Evolutionary conservation across 495 filamentous ascomycete species (phyloP).

Genomic region (Aspergillus taichungensis): DNA sequence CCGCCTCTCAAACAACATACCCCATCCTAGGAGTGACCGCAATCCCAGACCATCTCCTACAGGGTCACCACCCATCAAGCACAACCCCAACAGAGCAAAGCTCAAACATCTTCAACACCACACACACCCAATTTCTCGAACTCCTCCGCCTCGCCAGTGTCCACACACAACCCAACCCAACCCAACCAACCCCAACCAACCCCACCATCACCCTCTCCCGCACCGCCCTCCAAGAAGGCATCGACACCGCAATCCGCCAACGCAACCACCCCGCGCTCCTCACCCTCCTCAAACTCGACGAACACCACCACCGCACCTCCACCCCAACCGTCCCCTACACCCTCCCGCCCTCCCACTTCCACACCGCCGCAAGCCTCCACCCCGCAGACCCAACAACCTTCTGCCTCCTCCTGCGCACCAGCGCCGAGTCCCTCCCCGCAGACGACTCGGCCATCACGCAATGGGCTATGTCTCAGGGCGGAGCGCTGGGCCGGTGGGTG

Average conservation of each 20-base stretch:
- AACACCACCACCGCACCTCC: slow-evolving; percentile 19
- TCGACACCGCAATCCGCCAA: slow-evolving; percentile 23
- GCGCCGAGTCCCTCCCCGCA: slow-evolving; percentile 31
- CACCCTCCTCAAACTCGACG: slow-evolving; percentile 34
- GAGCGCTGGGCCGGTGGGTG: slow-evolving; percentile 26
- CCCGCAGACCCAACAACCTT: slow-evolving; percentile 21
- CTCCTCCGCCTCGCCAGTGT: slow-evolving; percentile 24
- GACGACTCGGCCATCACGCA: slow-evolving; percentile 25
- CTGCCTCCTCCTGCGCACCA: slow-evolving; percentile 27
- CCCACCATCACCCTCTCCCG: slow-evolving; percentile 14
- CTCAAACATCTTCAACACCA: slow-evolving; percentile 5
- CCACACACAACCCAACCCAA: slow-evolving; percentile 6
- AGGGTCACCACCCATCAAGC: slow-evolving; percentile 11
- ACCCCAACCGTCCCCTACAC: slow-evolving; percentile 8
- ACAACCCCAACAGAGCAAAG: background rate
- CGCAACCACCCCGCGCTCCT: slow-evolving; percentile 21
- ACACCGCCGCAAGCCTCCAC: slow-evolving; percentile 16
- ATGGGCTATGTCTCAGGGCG: slow-evolving; percentile 25
- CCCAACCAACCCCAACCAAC: background rate
- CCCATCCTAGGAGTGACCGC: slow-evolving; percentile 13
- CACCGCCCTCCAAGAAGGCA: slow-evolving; percentile 25
- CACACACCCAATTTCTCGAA: slow-evolving; percentile 19
- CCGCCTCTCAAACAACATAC: background rate
- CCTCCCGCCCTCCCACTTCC: slow-evolving; percentile 23
- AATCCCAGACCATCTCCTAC: slow-evolving; percentile 19